Evolutionary conservation across 2,329 filamentous ascomycete genomes (phyloP).

Genomic region (Curvularia verruculosa): DNA sequence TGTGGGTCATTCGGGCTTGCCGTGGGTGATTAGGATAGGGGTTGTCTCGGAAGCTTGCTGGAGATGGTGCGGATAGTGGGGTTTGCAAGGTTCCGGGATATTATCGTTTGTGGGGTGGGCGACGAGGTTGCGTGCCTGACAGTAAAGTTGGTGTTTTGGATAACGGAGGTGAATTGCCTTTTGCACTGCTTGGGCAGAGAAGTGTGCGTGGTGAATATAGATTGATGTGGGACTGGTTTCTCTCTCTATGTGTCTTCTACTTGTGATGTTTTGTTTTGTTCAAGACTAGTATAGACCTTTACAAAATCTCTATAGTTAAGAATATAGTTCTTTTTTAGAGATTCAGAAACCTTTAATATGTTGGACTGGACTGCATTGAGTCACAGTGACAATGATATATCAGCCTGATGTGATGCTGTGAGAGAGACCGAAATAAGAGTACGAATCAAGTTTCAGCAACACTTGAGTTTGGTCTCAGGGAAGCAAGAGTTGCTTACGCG

Average conservation of each 20-base stretch:
- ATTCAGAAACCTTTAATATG: neutral
- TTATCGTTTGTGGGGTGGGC: neutral
- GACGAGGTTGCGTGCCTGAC: neutral
- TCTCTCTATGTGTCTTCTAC: neutral
- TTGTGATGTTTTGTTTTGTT: neutral
- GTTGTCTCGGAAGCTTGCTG: neutral
- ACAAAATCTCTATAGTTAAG: neutral
- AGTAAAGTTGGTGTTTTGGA: neutral
- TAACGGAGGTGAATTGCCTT: neutral
- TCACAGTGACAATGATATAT: neutral
- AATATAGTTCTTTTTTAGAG: neutral
- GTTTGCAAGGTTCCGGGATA: neutral
- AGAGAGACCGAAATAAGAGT: neutral
- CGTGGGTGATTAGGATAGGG: neutral
- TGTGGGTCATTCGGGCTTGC: neutral
- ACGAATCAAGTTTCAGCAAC: neutral
- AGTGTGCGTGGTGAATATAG: neutral
- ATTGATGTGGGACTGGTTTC: neutral
- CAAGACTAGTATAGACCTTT: neutral
- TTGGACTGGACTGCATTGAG: neutral
- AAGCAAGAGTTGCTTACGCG: neutral
- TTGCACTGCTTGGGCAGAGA: neutral
- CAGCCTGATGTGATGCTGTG: neutral
- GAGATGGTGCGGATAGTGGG: neutral
- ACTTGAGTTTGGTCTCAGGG: too few species aligned